A percentile compares a stretch with the other conserved stretches of the same genome.
Conservation (phyloP, 2,329 filamentous ascomycete species). For the Emydomyces testavorans region DNA sequence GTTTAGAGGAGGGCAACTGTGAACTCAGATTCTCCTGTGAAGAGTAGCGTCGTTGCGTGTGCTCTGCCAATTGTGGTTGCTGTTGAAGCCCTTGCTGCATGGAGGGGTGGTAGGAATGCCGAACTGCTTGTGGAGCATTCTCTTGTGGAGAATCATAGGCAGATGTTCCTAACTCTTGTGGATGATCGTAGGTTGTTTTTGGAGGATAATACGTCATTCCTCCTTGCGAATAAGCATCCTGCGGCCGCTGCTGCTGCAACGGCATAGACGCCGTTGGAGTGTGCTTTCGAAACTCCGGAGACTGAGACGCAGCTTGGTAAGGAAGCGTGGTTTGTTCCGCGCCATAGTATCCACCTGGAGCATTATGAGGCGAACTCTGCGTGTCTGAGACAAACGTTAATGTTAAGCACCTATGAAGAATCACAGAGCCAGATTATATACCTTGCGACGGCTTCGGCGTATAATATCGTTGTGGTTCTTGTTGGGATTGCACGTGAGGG, state of each 20-base stretch:
- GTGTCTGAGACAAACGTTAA: slow-evolving; percentile 25
- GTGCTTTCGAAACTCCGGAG: slow-evolving; percentile 32
- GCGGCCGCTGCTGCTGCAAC: slow-evolving; percentile 34
- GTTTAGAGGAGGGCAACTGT: slow-evolving; percentile 16
- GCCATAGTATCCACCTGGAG: slow-evolving; percentile 54
- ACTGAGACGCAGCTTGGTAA: slow-evolving; percentile 31
- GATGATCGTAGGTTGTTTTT: slow-evolving; percentile 57
- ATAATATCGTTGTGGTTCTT: slow-evolving; percentile 59
- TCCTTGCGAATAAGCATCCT: slow-evolving; percentile 32
- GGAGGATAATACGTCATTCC: slow-evolving; percentile 42
- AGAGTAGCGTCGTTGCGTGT: slow-evolving; percentile 29
- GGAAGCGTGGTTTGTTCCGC: slow-evolving; percentile 40
- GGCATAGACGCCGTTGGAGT: slow-evolving; percentile 26
- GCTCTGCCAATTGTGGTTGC: slow-evolving; percentile 20
- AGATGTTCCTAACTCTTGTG: slow-evolving; percentile 67
- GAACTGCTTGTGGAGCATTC: slow-evolving; percentile 21
- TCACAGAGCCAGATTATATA: slow-evolving; percentile 18
- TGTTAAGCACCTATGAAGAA: slow-evolving; percentile 29
- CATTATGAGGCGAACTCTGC: slow-evolving; percentile 33
- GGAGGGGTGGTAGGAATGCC: slow-evolving; percentile 26
- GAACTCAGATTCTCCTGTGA: slow-evolving; percentile 23
- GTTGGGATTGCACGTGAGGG: slow-evolving; percentile 30
- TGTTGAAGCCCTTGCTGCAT: slow-evolving; percentile 25
- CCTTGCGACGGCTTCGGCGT: slow-evolving; percentile 40
- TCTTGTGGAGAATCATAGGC: slow-evolving; percentile 63